phyloP scores from a whole-genome alignment of 192 early-diverging fungal species.

The Phlyctochytrium planicorne region DNA sequence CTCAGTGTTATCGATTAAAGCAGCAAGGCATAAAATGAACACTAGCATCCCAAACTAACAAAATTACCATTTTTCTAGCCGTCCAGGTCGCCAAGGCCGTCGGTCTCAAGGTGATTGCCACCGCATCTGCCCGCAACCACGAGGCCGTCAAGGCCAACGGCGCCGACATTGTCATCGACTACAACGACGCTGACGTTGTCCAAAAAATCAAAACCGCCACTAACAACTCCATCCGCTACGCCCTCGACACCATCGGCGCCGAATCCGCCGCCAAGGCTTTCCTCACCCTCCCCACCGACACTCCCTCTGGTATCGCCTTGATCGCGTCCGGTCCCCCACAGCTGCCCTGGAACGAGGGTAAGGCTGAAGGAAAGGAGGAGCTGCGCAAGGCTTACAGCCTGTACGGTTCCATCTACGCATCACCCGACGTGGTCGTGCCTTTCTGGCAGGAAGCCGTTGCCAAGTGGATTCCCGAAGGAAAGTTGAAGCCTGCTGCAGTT shows the following conservation, averaged over 20 bases:
- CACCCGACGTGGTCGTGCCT: background rate
- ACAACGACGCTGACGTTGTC: conserved; percentile 19
- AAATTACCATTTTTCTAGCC: background rate
- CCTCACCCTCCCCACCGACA: background rate
- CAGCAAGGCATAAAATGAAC: background rate
- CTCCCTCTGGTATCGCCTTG: background rate
- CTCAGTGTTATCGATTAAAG: background rate
- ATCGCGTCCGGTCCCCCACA: background rate
- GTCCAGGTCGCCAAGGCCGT: conserved; percentile 16
- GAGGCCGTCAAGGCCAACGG: conserved; percentile 14
- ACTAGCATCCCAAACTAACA: background rate
- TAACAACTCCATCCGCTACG: background rate
- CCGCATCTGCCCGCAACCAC: conserved; percentile 13
- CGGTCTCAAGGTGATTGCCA: conserved; percentile 19
- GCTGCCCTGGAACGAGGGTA: background rate
- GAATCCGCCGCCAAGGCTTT: background rate
- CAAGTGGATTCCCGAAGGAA: background rate
- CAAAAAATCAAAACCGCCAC: background rate
- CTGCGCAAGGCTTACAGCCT: background rate
- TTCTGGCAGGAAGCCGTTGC: background rate
- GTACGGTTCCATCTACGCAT: background rate
- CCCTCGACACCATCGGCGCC: conserved; percentile 4
- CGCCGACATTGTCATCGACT: conserved; percentile 19
- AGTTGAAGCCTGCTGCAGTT: conserved; percentile 3
- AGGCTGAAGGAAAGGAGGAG: background rate